Evolutionary conservation across 768 basidiomycete genomes (phyloP).

Genomic region (Calocybe gangraenosa): DNA sequence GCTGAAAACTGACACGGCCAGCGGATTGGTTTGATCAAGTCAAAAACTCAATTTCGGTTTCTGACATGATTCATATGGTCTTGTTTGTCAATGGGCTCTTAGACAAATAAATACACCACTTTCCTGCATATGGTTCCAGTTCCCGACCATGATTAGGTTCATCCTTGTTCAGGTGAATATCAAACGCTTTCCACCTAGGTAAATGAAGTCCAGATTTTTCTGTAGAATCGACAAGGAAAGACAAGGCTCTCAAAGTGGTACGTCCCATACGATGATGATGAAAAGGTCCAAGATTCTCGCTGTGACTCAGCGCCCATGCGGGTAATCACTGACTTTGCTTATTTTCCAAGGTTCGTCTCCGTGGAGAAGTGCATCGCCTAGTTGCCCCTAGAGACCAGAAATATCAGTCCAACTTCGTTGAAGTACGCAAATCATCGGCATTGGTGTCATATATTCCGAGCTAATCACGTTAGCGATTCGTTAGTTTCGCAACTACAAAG

Average conservation of each 20-base stretch:
- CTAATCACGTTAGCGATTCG: background rate
- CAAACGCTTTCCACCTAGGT: background rate
- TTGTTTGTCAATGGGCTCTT: conserved; percentile 12
- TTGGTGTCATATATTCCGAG: background rate
- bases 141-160: conserved; percentile 82
- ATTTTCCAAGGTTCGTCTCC: conserved; percentile 85
- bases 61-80: conserved; percentile 10
- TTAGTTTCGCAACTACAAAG: conserved; percentile 96
- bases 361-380: conserved; percentile 94
- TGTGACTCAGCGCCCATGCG: background rate
- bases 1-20: no score
- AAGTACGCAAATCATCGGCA: conserved; percentile 56
- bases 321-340: conserved; percentile 2
- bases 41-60: no score
- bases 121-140: conserved; percentile 1
- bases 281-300: conserved; percentile 61
- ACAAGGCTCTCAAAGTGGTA: conserved; percentile 98
- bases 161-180: conserved; percentile 86
- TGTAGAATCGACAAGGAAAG: conserved; percentile 96
- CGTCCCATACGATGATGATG: conserved; percentile 97
- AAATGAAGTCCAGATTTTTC: no score
- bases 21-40: no score
- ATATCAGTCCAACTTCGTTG: conserved; percentile 98
- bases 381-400: conserved; percentile 98
- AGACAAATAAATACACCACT: conserved; percentile 12